phyloP scores from a whole-genome alignment of 805 yeast genomes.

The Kodamaea neixiangensis region DNA sequence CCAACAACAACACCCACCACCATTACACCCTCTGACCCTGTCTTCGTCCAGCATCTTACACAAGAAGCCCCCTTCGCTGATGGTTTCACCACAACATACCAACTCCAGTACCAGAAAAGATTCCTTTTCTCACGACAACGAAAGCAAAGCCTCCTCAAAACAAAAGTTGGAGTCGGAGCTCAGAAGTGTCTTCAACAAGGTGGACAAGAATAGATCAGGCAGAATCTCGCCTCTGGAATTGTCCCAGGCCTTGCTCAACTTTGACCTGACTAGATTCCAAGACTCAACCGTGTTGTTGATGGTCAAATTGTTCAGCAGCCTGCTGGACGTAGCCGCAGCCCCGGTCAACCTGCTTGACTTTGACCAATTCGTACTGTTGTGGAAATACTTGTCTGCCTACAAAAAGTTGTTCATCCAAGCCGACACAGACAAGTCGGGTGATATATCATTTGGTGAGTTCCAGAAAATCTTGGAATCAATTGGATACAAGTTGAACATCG shows the following conservation, averaged over 20 bases:
- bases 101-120: neutral
- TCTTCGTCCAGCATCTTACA: constrained; percentile 15
- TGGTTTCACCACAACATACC: constrained; percentile 5
- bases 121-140: neutral
- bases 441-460: constrained; percentile 66
- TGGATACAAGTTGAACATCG: constrained; percentile 62
- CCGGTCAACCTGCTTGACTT: constrained; percentile 37
- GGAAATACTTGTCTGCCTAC: constrained; percentile 71
- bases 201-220: constrained; percentile 57
- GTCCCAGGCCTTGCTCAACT: constrained; percentile 57
- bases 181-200: constrained; percentile 52
- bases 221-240: constrained; percentile 58
- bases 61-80: constrained; percentile 20
- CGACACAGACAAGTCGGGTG: constrained; percentile 59
- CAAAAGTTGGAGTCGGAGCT: constrained; percentile 49
- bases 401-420: constrained; percentile 61
- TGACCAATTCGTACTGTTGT: constrained; percentile 64
- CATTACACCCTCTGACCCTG: constrained; percentile 1
- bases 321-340: constrained; percentile 22
- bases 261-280: constrained; percentile 64
- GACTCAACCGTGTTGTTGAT: constrained; percentile 60
- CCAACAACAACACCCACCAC: constrained; percentile 6
- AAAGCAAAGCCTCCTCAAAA: constrained; percentile 29
- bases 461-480: constrained; percentile 61
- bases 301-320: constrained; percentile 59